These are phyloP conservation scores for Saccharomyces hybrid DNA, from an alignment of 1,139 yeast genomes.

Conservation along the genomic window DNA sequence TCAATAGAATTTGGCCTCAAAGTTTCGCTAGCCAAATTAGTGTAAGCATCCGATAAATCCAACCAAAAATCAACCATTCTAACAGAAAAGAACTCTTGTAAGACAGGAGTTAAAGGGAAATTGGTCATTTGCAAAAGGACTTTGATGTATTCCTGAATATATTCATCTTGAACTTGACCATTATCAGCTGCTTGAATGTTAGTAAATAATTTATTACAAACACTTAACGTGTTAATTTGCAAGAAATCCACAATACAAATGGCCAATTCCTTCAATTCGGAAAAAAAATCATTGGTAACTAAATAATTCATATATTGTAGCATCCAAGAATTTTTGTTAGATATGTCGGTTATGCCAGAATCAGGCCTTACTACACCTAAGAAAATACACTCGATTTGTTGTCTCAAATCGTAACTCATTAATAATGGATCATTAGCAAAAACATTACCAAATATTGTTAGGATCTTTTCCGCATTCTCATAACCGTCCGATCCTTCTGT, in stretches of 20 bases:
- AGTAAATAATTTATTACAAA: conserved; percentile 42
- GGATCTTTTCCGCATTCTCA: conserved; percentile 21
- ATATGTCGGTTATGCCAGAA: conserved; percentile 12
- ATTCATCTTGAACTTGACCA: conserved; percentile 14
- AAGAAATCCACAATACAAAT: conserved; percentile 46
- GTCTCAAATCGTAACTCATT: conserved; percentile 30
- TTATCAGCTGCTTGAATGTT: conserved; percentile 20
- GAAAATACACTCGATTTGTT: conserved; percentile 29
- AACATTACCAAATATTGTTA: conserved; percentile 25
- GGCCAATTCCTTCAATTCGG: conserved; percentile 43
- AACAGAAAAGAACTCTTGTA: conserved; percentile 61
- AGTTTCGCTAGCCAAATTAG: conserved; percentile 25
- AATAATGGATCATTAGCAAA: conserved; percentile 33
- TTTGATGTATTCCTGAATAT: conserved; percentile 37
- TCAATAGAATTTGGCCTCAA: conserved; percentile 22
- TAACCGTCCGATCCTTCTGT: conserved; percentile 20
- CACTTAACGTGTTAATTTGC: conserved; percentile 43
- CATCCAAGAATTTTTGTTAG: conserved; percentile 31
- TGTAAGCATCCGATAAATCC: conserved; percentile 53
- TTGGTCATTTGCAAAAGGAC: conserved; percentile 52
- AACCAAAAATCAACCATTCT: conserved; percentile 77
- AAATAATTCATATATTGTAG: conserved; percentile 36
- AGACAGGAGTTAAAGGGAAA: conserved; percentile 52
- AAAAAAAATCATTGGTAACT: conserved; percentile 37
- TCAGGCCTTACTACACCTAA: conserved; percentile 26